phyloP scores from a whole-genome alignment of 2,329 filamentous ascomycete species.

The Fusarium sulawesiense region DNA sequence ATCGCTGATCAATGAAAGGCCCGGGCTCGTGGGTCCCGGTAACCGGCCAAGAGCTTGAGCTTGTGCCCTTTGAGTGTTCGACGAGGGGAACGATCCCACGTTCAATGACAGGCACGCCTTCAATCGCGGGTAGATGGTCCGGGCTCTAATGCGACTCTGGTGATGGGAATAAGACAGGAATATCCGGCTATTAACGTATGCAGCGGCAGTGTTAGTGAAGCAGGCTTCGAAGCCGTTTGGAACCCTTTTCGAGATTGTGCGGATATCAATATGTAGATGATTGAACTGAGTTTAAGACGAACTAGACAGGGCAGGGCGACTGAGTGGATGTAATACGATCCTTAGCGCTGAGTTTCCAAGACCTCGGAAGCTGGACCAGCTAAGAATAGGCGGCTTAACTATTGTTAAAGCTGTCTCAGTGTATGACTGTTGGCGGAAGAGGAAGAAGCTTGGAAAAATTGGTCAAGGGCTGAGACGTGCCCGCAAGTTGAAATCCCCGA shows the following conservation, averaged over 20 bases:
- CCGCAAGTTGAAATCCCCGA: constrained; percentile 1
- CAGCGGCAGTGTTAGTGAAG: constrained; percentile 17
- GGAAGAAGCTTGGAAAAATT: constrained; percentile 9
- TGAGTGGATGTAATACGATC: constrained; percentile 26
- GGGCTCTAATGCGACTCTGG: constrained; percentile 38
- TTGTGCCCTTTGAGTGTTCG: constrained; percentile 30
- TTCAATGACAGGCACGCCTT: constrained; percentile 34
- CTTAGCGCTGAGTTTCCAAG: constrained; percentile 24
- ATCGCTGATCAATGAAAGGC: constrained; percentile 43
- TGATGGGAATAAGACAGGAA: constrained; percentile 19
- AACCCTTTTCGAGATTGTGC: constrained; percentile 27
- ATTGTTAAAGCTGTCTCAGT: constrained; percentile 24
- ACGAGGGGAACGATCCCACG: constrained; percentile 35
- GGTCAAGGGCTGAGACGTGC: constrained; percentile 9
- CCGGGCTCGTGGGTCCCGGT: constrained; percentile 42
- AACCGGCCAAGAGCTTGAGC: constrained; percentile 43
- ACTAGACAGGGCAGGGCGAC: not conserved
- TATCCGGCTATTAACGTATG: constrained; percentile 11
- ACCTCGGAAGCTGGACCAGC: constrained; percentile 18
- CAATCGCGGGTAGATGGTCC: constrained; percentile 38
- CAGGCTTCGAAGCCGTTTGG: constrained; percentile 14
- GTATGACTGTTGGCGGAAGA: constrained; percentile 16
- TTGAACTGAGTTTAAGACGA: constrained; percentile 14
- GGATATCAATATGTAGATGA: constrained; percentile 29
- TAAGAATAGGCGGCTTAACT: constrained; percentile 20